phyloP scores from a whole-genome alignment of 2,329 filamentous ascomycete species.

The Phoma herbarum region DNA sequence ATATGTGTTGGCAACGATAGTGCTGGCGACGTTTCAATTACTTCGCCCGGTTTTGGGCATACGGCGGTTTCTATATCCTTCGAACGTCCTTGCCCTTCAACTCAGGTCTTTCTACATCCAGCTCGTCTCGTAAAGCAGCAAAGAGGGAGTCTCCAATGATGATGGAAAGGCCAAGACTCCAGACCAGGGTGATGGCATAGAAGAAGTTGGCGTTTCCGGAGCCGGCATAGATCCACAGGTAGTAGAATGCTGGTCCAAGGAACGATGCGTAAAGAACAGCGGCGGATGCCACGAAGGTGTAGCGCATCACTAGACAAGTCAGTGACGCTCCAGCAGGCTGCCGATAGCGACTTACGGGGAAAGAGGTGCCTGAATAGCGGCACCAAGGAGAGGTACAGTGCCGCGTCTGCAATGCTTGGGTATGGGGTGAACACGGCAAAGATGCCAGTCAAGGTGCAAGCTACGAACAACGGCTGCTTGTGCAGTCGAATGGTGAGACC shows the following conservation, averaged over 20 bases:
- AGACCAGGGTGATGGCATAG: slow-evolving; percentile 98
- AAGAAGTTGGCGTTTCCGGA: slow-evolving; percentile 99
- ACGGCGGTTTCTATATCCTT: slow-evolving; percentile 68
- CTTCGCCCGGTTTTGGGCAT: not conserved
- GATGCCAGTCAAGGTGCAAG: slow-evolving; percentile 85
- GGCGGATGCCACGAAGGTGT: slow-evolving; percentile 85
- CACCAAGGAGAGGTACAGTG: slow-evolving; percentile 82
- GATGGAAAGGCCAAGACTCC: slow-evolving; percentile 89
- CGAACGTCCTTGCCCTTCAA: slow-evolving; percentile 87
- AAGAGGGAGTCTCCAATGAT: slow-evolving; percentile 88
- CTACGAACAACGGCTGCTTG: slow-evolving; percentile 83
- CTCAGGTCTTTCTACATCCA: slow-evolving; percentile 90
- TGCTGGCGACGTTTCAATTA: not conserved
- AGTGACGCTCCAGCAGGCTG: too few relatives aligned
- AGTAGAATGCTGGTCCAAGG: slow-evolving; percentile 92
- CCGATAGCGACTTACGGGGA: slow-evolving; percentile 72
- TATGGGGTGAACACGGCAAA: slow-evolving; percentile 98
- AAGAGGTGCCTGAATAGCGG: slow-evolving; percentile 92
- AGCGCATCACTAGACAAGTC: slow-evolving; percentile 76
- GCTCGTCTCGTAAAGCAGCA: slow-evolving; percentile 88
- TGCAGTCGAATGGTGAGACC: slow-evolving; percentile 84
- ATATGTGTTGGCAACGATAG: not conserved
- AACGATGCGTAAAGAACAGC: slow-evolving; percentile 87
- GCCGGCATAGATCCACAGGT: slow-evolving; percentile 97
- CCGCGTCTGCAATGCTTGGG: slow-evolving; percentile 89